These are phyloP conservation scores for Paspalum notatum DNA, from an alignment of 176 grass and related monocot genomes.

Conservation along the genomic window DNA sequence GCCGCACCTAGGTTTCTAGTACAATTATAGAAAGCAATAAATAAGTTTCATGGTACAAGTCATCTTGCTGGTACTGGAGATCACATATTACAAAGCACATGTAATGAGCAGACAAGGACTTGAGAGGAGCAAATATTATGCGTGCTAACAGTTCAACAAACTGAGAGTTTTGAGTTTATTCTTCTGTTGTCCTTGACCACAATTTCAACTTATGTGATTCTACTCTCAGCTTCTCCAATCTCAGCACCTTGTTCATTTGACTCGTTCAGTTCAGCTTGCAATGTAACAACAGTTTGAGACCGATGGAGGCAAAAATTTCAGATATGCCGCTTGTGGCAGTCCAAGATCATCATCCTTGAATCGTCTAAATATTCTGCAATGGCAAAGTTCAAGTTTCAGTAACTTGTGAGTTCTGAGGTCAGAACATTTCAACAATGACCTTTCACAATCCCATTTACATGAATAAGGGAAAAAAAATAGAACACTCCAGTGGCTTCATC, in stretches of 20 bases:
- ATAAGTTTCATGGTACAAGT: too few relatives aligned
- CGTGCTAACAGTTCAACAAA: too few relatives aligned
- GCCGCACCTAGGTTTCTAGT: too few relatives aligned
- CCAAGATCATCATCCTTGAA: conserved; percentile 94
- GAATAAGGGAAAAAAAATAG: too few relatives aligned
- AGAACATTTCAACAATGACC: conserved; percentile 7
- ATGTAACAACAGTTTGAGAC: background rate
- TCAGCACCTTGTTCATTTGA: conserved; percentile 67
- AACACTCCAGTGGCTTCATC: background rate
- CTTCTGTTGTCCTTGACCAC: too few relatives aligned
- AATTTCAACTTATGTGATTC: too few relatives aligned
- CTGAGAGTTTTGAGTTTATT: conserved; percentile 33
- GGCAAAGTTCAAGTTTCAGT: background rate
- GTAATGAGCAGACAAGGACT: too few relatives aligned
- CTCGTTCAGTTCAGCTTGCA: conserved; percentile 79
- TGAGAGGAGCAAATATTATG: too few relatives aligned
- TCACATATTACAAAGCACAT: too few relatives aligned
- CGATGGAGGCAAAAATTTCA: background rate
- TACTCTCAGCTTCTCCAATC: too few relatives aligned
- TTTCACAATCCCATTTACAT: background rate
- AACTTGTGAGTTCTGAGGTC: background rate
- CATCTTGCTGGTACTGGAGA: too few relatives aligned
- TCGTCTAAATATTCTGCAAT: conserved; percentile 81
- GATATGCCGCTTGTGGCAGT: conserved; percentile 75
- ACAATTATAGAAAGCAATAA: too few relatives aligned